Percentiles rank a stretch among this genome's conserved stretches.
Evolutionary conservation across 2,329 filamentous ascomycete genomes (phyloP).

Genomic region (Cryphonectria radicalis): DNA sequence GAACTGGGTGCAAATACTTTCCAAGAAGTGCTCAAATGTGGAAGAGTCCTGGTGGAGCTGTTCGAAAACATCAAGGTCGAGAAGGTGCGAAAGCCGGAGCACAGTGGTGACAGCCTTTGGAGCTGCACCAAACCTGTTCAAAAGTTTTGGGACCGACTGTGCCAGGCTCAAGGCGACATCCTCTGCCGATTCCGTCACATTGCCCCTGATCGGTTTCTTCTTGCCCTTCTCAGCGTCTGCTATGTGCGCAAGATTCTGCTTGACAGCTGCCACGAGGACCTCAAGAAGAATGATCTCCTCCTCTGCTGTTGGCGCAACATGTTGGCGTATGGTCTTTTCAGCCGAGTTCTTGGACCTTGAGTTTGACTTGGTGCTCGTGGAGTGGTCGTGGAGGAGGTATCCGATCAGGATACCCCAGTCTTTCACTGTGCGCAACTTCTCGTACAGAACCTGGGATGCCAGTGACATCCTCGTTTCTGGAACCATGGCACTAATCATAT

Average conservation of each 20-base stretch:
- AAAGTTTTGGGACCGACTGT: slow-evolving; percentile 76
- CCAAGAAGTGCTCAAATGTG: slow-evolving; percentile 78
- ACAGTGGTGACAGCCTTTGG: slow-evolving; percentile 86
- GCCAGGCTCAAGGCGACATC: slow-evolving; percentile 79
- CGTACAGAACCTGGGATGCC: slow-evolving; percentile 83
- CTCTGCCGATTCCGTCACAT: slow-evolving; percentile 74
- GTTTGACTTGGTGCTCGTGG: slow-evolving; percentile 60
- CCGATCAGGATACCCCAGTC: slow-evolving; percentile 89
- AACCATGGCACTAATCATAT: slow-evolving; percentile 64
- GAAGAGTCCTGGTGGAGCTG: slow-evolving; percentile 85
- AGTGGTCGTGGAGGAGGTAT: slow-evolving; percentile 92
- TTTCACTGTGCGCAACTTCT: slow-evolving; percentile 77
- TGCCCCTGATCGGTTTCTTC: slow-evolving; percentile 62
- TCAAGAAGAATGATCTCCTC: slow-evolving; percentile 89
- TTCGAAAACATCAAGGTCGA: slow-evolving; percentile 86
- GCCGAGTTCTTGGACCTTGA: slow-evolving; percentile 42
- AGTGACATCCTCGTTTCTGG: slow-evolving; percentile 83
- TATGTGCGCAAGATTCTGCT: slow-evolving; percentile 69
- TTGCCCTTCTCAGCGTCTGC: slow-evolving; percentile 66
- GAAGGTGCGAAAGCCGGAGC: slow-evolving; percentile 80
- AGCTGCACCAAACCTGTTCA: slow-evolving; percentile 92
- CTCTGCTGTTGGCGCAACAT: slow-evolving; percentile 71
- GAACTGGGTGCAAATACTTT: slow-evolving; percentile 94
- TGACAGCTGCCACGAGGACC: slow-evolving; percentile 82
- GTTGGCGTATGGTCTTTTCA: slow-evolving; percentile 68